Conservation (phyloP, 2,329 filamentous ascomycete species). For the Capronia epimyces region DNA sequence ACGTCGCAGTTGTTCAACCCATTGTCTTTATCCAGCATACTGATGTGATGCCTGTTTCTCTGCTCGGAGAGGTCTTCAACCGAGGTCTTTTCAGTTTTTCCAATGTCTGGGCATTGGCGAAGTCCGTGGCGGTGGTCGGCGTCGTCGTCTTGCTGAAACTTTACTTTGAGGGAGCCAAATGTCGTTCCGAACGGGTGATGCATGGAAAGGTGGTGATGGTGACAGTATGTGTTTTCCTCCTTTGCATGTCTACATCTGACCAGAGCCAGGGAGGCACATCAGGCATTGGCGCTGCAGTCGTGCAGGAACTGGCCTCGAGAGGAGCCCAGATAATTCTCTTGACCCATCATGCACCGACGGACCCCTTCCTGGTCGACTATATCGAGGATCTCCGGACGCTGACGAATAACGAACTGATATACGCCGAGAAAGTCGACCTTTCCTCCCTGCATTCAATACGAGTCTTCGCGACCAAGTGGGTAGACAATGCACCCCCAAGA, state of each 20-base stretch:
- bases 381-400: conserved; percentile 76
- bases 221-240: conserved; percentile 55
- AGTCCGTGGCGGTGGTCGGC: conserved; percentile 48
- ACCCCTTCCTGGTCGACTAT: conserved; percentile 87
- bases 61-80: conserved; percentile 50
- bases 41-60: conserved; percentile 54
- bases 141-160: conserved; percentile 60
- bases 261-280: conserved; percentile 72
- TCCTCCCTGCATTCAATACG: conserved; percentile 83
- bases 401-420: conserved; percentile 81
- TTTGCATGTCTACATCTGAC: conserved; percentile 5
- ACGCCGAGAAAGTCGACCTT: conserved; percentile 91
- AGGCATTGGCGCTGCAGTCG: conserved; percentile 76
- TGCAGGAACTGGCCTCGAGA: conserved; percentile 66
- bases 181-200: conserved; percentile 73
- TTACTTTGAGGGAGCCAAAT: conserved; percentile 70
- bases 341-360: conserved; percentile 71
- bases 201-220: conserved; percentile 91
- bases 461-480: conserved; percentile 93
- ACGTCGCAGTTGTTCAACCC: neutral
- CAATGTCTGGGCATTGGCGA: conserved; percentile 49
- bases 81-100: conserved; percentile 54
- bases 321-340: conserved; percentile 89
- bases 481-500: conserved; percentile 86
- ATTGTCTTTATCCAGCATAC: neutral